A percentile compares a stretch with the other conserved stretches of the same genome.
phyloP scores from a whole-genome alignment of 1,284 basidiomycete species.

The Papiliotrema laurentii region DNA sequence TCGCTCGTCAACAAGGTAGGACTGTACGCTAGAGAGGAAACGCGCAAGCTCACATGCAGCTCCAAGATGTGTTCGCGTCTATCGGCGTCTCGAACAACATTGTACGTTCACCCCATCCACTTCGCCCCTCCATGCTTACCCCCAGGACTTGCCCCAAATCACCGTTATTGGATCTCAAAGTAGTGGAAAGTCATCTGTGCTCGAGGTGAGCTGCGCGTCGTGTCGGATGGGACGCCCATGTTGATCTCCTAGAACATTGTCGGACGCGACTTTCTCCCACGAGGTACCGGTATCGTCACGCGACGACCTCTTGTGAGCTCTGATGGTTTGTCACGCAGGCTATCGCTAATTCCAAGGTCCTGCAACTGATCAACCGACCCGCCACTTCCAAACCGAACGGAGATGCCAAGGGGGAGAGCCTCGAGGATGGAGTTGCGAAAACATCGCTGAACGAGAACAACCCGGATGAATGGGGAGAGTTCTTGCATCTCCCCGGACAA shows the following conservation, averaged over 20 bases:
- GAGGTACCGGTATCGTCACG: slow-evolving; percentile 96
- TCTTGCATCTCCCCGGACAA: slow-evolving; percentile 89
- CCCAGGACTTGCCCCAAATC: slow-evolving; percentile 55
- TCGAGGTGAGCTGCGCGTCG: slow-evolving; percentile 45
- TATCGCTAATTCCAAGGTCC: slow-evolving; percentile 56
- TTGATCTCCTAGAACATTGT: slow-evolving; percentile 76
- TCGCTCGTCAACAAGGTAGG: slow-evolving; percentile 49
- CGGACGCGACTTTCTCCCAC: slow-evolving; percentile 91
- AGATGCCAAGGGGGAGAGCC: not conserved
- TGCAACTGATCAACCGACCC: slow-evolving; percentile 88
- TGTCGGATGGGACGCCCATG: not conserved
- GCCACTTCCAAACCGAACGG: slow-evolving; percentile 56
- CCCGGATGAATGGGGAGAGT: slow-evolving; percentile 96
- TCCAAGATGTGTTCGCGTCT: slow-evolving; percentile 55
- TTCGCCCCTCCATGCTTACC: not conserved
- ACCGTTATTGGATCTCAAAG: slow-evolving; percentile 55
- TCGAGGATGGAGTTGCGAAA: slow-evolving; percentile 33
- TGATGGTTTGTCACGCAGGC: not conserved
- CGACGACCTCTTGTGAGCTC: slow-evolving; percentile 76
- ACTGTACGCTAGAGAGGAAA: not conserved
- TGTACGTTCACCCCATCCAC: slow-evolving; percentile 21
- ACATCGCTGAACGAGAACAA: slow-evolving; percentile 60
- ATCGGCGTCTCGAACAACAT: slow-evolving; percentile 51
- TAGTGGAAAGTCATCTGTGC: slow-evolving; percentile 54
- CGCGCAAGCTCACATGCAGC: slow-evolving; percentile 23